Evolutionary conservation across 352 stramenopile species (phyloP), one percentile per base, ranked within the genome.

Genomic region (Peronospora destructor): DNA sequence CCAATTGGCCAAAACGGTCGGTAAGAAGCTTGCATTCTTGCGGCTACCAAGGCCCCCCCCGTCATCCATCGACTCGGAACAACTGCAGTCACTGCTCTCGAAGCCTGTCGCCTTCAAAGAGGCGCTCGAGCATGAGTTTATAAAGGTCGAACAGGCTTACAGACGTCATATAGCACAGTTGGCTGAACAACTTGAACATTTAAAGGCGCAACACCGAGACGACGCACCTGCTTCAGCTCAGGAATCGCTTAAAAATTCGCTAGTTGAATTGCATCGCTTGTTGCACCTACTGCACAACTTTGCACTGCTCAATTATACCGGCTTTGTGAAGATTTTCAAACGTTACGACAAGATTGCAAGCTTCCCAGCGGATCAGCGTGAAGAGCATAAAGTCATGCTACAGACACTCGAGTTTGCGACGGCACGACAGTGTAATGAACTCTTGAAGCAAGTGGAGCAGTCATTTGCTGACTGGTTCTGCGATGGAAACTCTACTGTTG

Each of bases 311-410:
- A 99, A 99, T 58, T 98, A 98, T 68, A 99, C 95, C 0, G 96
- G 85, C 11, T 97, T 98, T 61, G 79, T 98, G 16, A 99, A 98
- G 66, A 97, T 99, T 56, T 60, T 98, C 25, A 98, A 98, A 63
- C 97, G 97, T 49, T 88, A 97, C 63, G 93, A 98, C 65, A 70
- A 66, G 29, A 55, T 67, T 33, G 41, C 45, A 11, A 75, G 78
- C 52, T 72, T 79, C 32, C 54, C 58, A 14, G 28, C 35, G 17
- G 58, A 61, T 3, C 32, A 66, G 37, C 65, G 66, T 1, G 63
- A 79, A 16, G 46, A 79, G 17, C 65, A 87, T 49, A 69, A 68
- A 43, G 40, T 42, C 13, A 71, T 68, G 12, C 66, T 89, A 21
- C 61, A 90, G 46, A 63, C 53, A 4, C 82, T 73, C 26, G 62